These are phyloP conservation scores for Dalechampia spathulata DNA, from an alignment of 441 rosid genomes.

Conservation along the genomic window DNA sequence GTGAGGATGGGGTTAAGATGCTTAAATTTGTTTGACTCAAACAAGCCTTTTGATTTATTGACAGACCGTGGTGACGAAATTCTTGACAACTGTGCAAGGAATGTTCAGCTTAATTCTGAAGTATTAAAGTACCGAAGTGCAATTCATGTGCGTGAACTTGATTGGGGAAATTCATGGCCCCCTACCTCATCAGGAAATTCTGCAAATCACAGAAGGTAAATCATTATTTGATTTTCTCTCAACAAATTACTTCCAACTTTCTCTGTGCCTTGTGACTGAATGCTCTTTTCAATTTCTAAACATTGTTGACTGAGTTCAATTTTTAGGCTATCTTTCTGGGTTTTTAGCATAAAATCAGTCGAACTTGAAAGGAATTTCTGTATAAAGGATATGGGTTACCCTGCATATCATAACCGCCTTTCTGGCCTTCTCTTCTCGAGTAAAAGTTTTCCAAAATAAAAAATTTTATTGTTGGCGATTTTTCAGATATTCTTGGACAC, in stretches of 20 bases:
- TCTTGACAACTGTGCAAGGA: conserved; percentile 63
- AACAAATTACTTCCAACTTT: neutral
- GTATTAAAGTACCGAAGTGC: conserved; percentile 34
- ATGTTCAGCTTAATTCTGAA: conserved; percentile 42
- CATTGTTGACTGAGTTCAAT: neutral
- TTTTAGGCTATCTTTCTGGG: no score
- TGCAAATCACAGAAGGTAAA: conserved; percentile 31
- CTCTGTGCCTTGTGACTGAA: neutral
- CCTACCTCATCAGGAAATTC: conserved; percentile 20
- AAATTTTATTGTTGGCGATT: conserved; percentile 8
- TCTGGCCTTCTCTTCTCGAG: no score
- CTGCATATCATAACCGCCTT: no score
- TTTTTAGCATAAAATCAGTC: no score
- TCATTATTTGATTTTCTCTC: neutral
- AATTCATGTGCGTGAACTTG: conserved; percentile 65
- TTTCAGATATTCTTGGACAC: conserved; percentile 46
- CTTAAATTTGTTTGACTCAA: neutral
- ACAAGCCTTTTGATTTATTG: conserved; percentile 8
- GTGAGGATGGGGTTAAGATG: neutral
- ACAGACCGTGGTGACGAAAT: conserved; percentile 59
- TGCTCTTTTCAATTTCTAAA: neutral
- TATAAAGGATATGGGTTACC: no score
- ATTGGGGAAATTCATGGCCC: conserved; percentile 79
- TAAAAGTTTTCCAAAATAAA: neutral
- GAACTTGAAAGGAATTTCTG: no score